Evolutionary conservation across 768 basidiomycete species (phyloP).

Genomic region (Tulasnella sp.): DNA sequence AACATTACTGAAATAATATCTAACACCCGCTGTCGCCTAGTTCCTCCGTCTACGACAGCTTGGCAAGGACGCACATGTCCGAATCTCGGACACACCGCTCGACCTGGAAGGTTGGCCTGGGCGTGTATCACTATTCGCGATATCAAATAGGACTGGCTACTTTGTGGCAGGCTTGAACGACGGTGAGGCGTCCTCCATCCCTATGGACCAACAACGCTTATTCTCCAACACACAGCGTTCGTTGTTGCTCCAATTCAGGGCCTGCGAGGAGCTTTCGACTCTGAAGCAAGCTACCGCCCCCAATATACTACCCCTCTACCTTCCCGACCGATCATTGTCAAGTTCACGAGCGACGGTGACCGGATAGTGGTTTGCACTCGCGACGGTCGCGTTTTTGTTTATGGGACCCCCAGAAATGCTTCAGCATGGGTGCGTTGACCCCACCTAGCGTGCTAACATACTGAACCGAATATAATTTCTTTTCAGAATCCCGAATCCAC

Average conservation of each 20-base stretch:
- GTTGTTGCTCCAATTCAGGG: conserved; percentile 3
- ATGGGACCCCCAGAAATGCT: background rate
- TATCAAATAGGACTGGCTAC: conserved; percentile 18
- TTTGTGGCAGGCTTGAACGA: conserved; percentile 14
- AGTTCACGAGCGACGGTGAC: conserved; percentile 15
- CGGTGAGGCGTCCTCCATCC: background rate
- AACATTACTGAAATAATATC: background rate
- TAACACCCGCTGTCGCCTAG: conserved; percentile 4
- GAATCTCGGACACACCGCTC: conserved; percentile 2
- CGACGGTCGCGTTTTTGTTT: conserved; percentile 10
- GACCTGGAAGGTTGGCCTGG: conserved; percentile 15
- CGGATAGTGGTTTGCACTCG: conserved; percentile 12
- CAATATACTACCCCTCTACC: background rate
- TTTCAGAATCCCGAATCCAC: background rate
- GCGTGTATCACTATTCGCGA: conserved; percentile 5
- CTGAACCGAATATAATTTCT: background rate
- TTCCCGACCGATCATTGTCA: conserved; percentile 2
- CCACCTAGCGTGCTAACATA: background rate
- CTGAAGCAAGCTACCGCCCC: background rate
- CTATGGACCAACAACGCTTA: background rate
- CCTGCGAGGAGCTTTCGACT: conserved; percentile 9
- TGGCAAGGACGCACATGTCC: conserved; percentile 4
- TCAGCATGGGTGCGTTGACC: background rate
- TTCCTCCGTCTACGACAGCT: conserved; percentile 6
- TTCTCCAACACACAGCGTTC: conserved; percentile 6